Evolutionary conservation across 164 flowering plant species (phyloP).

Genomic region (Warburgia ugandensis): DNA sequence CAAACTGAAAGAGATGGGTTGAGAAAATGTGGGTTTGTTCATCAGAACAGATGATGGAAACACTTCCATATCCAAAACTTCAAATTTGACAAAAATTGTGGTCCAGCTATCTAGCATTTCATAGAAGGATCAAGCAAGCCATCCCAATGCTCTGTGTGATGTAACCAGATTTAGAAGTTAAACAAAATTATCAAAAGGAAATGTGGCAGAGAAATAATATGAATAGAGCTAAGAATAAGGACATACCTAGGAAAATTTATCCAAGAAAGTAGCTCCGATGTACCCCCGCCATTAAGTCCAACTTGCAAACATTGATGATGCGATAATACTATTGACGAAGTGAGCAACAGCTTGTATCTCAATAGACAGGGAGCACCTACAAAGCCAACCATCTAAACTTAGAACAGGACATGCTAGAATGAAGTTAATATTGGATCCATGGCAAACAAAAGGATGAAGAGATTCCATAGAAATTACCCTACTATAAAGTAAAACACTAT

Average conservation of each 20-base stretch:
- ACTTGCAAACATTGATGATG: constrained; percentile 55
- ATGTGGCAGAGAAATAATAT: not conserved
- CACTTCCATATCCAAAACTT: too few species aligned
- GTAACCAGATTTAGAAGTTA: too few species aligned
- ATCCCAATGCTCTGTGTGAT: not conserved
- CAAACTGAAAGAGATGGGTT: not conserved
- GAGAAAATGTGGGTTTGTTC: not conserved
- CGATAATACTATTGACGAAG: constrained; percentile 58
- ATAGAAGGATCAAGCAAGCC: not conserved
- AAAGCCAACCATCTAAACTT: constrained; percentile 2
- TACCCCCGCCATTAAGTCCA: constrained; percentile 20
- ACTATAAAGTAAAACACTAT: not conserved
- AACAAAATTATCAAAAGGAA: not conserved
- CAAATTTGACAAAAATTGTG: not conserved
- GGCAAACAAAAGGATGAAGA: not conserved
- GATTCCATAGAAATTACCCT: not conserved
- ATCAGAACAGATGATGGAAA: not conserved
- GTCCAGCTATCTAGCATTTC: not conserved
- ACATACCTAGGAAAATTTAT: constrained; percentile 49
- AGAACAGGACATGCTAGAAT: not conserved
- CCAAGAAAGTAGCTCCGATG: constrained; percentile 21
- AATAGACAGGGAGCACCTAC: constrained; percentile 79
- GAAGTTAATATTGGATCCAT: not conserved
- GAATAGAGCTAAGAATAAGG: not conserved
- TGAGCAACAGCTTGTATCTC: constrained; percentile 39